phyloP scores from a whole-genome alignment of 345 rosid genomes.

The Ceriops zippeliana region DNA sequence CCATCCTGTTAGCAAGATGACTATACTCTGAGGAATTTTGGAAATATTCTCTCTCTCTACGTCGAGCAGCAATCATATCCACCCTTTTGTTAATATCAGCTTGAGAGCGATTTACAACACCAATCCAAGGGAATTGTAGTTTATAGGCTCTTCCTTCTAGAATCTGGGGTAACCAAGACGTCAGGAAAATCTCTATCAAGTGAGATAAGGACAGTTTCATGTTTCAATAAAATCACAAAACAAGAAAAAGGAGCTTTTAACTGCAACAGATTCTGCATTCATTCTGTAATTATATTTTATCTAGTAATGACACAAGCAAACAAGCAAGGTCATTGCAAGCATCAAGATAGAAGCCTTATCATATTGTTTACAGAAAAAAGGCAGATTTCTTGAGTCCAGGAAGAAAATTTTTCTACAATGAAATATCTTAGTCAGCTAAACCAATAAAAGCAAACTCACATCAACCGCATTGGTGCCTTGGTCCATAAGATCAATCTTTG shows the following conservation, averaged over 20 bases:
- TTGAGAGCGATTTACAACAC: slow-evolving; percentile 97
- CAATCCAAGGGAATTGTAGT: slow-evolving; percentile 89
- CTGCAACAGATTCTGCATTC: not conserved
- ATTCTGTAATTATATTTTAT: not conserved
- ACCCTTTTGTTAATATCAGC: slow-evolving; percentile 96
- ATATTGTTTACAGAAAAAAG: not conserved
- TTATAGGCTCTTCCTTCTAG: slow-evolving; percentile 89
- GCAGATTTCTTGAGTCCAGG: not conserved
- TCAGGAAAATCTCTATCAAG: slow-evolving; percentile 13
- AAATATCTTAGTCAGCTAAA: slow-evolving; percentile 2
- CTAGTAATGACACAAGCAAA: not conserved
- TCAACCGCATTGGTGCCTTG: slow-evolving; percentile 93
- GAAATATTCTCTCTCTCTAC: slow-evolving; percentile 81
- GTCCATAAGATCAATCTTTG: slow-evolving; percentile 96
- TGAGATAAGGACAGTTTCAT: slow-evolving; percentile 6
- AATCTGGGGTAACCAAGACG: slow-evolving; percentile 44
- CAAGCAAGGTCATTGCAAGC: not conserved
- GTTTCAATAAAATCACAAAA: slow-evolving; percentile 6
- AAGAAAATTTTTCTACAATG: slow-evolving; percentile 3
- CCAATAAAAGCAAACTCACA: slow-evolving; percentile 50
- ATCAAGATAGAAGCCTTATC: not conserved
- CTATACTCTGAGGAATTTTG: slow-evolving; percentile 57
- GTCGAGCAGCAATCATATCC: slow-evolving; percentile 99
- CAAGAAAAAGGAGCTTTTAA: not conserved
- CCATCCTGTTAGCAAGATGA: slow-evolving; percentile 79